A percentile compares a stretch with the other conserved stretches of the same genome.
phyloP scores from a whole-genome alignment of 148 eudicot genomes.

The Chenopodium album region DNA sequence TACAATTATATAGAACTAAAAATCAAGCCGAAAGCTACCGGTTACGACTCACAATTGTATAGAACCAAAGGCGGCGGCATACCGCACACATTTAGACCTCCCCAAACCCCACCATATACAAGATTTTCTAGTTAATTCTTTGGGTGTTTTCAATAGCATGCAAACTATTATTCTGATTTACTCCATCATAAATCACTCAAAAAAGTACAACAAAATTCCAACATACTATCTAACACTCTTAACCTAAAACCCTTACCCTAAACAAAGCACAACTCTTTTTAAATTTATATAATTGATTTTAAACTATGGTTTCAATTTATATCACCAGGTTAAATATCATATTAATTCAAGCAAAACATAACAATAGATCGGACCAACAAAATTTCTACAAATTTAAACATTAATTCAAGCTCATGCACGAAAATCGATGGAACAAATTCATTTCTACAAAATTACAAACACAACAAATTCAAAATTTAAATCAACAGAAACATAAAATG shows the following conservation, averaged over 20 bases:
- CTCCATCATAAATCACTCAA: background rate
- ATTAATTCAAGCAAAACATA: background rate
- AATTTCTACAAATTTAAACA: background rate
- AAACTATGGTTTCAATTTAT: no score
- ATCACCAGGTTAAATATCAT: background rate
- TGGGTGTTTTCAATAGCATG: background rate
- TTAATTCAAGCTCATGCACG: background rate
- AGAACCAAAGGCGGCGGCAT: background rate
- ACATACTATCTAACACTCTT: background rate
- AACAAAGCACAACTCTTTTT: no score
- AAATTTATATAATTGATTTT: no score
- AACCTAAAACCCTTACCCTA: background rate
- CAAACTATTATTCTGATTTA: background rate
- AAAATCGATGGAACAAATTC: constrained; percentile 1
- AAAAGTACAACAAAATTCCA: background rate
- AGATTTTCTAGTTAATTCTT: background rate
- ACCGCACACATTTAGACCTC: background rate
- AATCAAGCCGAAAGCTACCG: no score
- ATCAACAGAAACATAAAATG: background rate
- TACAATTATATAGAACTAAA: background rate
- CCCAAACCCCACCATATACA: background rate
- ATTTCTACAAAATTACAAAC: background rate
- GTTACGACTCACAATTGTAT: background rate
- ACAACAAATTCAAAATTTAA: background rate
- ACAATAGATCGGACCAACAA: background rate